These are phyloP conservation scores for Drechslerella coelobrocha DNA, from an alignment of 2,329 filamentous ascomycete species.

Conservation along the genomic window DNA sequence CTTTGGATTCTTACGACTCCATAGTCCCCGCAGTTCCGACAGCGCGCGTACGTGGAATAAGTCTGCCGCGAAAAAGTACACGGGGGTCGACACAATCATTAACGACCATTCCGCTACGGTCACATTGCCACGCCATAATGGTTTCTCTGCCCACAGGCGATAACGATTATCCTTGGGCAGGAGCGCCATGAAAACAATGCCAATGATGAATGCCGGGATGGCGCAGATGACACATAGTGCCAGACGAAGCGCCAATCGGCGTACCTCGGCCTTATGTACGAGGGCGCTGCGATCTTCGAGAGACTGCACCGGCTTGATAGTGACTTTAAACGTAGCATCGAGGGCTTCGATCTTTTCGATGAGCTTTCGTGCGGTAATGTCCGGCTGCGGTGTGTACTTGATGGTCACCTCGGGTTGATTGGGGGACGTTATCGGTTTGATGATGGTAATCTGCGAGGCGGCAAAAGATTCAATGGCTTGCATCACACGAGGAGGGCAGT, in stretches of 20 bases:
- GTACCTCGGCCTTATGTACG: slow-evolving; percentile 74
- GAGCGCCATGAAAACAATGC: slow-evolving; percentile 89
- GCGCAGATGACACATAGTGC: slow-evolving; percentile 72
- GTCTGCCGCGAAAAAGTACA: slow-evolving; percentile 86
- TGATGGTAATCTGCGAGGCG: slow-evolving; percentile 61
- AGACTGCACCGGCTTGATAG: slow-evolving; percentile 78
- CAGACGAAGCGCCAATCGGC: slow-evolving; percentile 72
- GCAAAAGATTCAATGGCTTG: slow-evolving; percentile 65
- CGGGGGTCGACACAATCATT: slow-evolving; percentile 80
- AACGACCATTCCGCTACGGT: slow-evolving; percentile 79
- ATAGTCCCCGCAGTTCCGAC: slow-evolving; percentile 79
- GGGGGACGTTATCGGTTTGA: slow-evolving; percentile 66
- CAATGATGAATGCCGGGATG: slow-evolving; percentile 84
- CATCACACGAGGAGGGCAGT: slow-evolving; percentile 63
- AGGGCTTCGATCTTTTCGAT: slow-evolving; percentile 70
- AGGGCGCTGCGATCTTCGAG: slow-evolving; percentile 79
- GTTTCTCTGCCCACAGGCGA: slow-evolving; percentile 72
- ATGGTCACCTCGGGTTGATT: slow-evolving; percentile 73
- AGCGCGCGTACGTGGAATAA: slow-evolving; percentile 80
- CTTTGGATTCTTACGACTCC: slow-evolving; percentile 75
- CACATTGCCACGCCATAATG: slow-evolving; percentile 72
- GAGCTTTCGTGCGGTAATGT: slow-evolving; percentile 77
- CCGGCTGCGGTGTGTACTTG: slow-evolving; percentile 72
- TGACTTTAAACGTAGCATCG: slow-evolving; percentile 71
- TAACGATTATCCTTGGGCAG: slow-evolving; percentile 67